Conservation (phyloP, 2,329 filamentous ascomycete genomes). For the Magnaporthiopsis poae region DNA sequence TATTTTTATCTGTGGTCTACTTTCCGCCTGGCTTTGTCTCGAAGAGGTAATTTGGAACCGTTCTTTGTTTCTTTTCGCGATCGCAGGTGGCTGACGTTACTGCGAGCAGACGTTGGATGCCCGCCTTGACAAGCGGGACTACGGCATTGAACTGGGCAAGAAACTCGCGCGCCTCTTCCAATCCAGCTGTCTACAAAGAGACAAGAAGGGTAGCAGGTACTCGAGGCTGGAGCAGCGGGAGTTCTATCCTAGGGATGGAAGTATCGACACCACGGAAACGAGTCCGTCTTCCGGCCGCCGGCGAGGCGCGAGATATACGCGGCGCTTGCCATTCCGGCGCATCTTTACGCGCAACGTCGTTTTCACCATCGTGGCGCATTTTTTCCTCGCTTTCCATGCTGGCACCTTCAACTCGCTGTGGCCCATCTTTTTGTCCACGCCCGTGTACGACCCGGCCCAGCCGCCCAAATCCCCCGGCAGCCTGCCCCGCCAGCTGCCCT, state of each 20-base stretch:
- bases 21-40: constrained; percentile 39
- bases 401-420: constrained; percentile 68
- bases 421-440: constrained; percentile 67
- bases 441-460: constrained; percentile 40
- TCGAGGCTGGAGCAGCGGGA: constrained; percentile 21
- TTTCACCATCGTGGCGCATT: constrained; percentile 52
- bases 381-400: constrained; percentile 62
- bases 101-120: constrained; percentile 34
- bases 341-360: constrained; percentile 47
- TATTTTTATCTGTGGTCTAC: constrained; percentile 34
- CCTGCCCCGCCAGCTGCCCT: constrained; percentile 34
- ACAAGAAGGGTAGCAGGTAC: constrained; percentile 19
- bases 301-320: constrained; percentile 30
- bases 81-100: background rate
- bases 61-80: background rate
- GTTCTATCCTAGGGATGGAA: constrained; percentile 14
- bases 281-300: constrained; percentile 10
- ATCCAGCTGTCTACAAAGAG: constrained; percentile 14
- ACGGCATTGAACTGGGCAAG: constrained; percentile 34
- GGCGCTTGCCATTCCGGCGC: constrained; percentile 39
- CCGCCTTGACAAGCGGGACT: constrained; percentile 30
- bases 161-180: constrained; percentile 23
- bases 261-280: constrained; percentile 23
- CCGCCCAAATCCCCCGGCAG: constrained; percentile 20
- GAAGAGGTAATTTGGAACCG: constrained; percentile 31